Conservation (phyloP, 78 protist species). For the Polysphondylium violaceum region DNA sequence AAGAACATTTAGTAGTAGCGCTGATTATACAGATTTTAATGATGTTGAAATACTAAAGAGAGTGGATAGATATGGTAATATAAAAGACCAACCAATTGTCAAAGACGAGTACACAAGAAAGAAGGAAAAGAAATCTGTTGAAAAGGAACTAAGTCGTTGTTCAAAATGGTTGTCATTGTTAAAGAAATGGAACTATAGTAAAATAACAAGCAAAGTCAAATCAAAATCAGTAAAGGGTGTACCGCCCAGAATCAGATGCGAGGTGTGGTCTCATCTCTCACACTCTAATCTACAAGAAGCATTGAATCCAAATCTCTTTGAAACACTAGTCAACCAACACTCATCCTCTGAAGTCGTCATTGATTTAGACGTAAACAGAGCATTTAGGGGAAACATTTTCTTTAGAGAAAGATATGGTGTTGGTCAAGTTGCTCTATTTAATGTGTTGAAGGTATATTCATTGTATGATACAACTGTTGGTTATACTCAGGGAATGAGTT, state of each 20-base stretch:
- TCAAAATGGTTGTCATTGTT: slow-evolving; percentile 39
- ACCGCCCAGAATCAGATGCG: slow-evolving; percentile 46
- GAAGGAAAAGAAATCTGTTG: slow-evolving; percentile 30
- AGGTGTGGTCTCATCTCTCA: slow-evolving; percentile 39
- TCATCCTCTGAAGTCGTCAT: slow-evolving; percentile 18
- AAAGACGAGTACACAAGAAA: neutral
- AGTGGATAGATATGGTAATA: slow-evolving; percentile 58
- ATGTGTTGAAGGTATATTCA: slow-evolving; percentile 53
- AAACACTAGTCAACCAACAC: neutral
- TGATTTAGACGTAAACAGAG: slow-evolving; percentile 68
- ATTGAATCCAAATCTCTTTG: slow-evolving; percentile 11
- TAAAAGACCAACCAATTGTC: neutral
- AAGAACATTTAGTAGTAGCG: neutral
- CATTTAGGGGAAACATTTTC: slow-evolving; percentile 26
- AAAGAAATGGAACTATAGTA: slow-evolving; percentile 6
- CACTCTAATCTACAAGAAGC: neutral
- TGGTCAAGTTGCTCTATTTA: slow-evolving; percentile 64
- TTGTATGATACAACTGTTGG: slow-evolving; percentile 31
- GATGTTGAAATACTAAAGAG: slow-evolving; percentile 28
- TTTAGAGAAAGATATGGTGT: slow-evolving; percentile 67
- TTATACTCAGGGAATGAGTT: slow-evolving; percentile 74
- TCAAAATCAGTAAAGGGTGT: slow-evolving; percentile 57
- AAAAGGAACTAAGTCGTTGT: slow-evolving; percentile 36
- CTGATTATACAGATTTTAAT: neutral
- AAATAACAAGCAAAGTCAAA: slow-evolving; percentile 12